phyloP scores from a whole-genome alignment of 2,329 filamentous ascomycete species.

The Nannizziopsis barbatae region DNA sequence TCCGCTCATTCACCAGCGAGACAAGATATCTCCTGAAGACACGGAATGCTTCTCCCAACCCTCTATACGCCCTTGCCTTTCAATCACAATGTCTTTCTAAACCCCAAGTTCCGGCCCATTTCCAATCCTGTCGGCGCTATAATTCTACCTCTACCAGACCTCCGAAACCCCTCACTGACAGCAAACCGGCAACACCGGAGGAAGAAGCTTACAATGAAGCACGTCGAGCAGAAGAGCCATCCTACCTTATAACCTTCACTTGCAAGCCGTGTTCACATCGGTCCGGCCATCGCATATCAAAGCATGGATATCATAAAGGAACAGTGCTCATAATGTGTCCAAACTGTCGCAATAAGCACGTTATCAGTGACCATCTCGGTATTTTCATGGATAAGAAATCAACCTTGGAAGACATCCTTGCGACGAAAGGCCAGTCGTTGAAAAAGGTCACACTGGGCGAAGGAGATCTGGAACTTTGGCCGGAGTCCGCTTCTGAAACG shows the following conservation, averaged over 20 bases:
- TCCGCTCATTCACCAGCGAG: background rate
- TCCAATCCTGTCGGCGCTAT: slow-evolving; percentile 18
- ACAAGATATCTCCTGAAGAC: slow-evolving; percentile 6
- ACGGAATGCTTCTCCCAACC: slow-evolving; percentile 1
- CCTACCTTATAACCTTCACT: slow-evolving; percentile 84
- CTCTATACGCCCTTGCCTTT: background rate
- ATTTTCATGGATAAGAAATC: slow-evolving; percentile 39
- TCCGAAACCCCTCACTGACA: slow-evolving; percentile 27
- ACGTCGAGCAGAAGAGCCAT: slow-evolving; percentile 43
- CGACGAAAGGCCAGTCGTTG: slow-evolving; percentile 52
- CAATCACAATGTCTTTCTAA: background rate
- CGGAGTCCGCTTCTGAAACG: slow-evolving; percentile 42
- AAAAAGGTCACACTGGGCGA: slow-evolving; percentile 67
- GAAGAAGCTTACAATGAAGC: slow-evolving; percentile 28
- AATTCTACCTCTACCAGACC: slow-evolving; percentile 22
- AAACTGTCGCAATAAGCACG: slow-evolving; percentile 69
- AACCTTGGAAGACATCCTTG: slow-evolving; percentile 36
- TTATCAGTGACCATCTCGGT: slow-evolving; percentile 82
- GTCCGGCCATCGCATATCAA: slow-evolving; percentile 75
- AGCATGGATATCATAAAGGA: slow-evolving; percentile 89
- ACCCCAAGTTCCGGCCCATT: background rate
- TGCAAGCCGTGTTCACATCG: slow-evolving; percentile 73
- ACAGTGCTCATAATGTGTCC: slow-evolving; percentile 85
- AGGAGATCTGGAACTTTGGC: slow-evolving; percentile 85
- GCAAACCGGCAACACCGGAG: slow-evolving; percentile 23